Evolutionary conservation across 2,329 filamentous ascomycete genomes (phyloP), one percentile per base, ranked within the genome.

Genomic region (Lomentospora prolificans): DNA sequence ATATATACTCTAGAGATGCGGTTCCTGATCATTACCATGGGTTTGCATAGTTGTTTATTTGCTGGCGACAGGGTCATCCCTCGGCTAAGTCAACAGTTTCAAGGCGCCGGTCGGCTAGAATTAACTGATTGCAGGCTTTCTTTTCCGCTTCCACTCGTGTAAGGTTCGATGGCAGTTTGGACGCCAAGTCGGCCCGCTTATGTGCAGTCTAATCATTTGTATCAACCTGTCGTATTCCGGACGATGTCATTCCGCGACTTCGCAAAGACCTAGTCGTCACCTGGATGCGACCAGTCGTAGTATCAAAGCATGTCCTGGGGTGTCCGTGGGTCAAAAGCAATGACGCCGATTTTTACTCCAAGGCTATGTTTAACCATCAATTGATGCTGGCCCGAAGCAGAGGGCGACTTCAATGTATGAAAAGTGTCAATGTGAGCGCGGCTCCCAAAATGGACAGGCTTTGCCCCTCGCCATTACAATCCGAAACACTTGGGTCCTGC

Each of bases 401-500:
- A 33, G 30, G 7, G 12, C 7, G 7, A 12, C 30, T 33, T 33
- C 30, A 33, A 33, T 33, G 30, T 7, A 46, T 19, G 41, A 39
- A 14, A 39, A 39, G 33, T 39, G 33, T 41, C 36, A 41, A 41
- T 17, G 19, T 41, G 36, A 41, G 19, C n/a, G 36, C 36, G 36
- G 36, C 36, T 41, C 7, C n/a, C 36, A 41, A 41, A 39, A 52
- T 22, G 50, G 50, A 33, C 30, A 14, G 28, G n/a, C 9, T 52
- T 25, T 25, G 17, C 33, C 19, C 51, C 36, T 41, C 51, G 10
- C 6, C 33, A 5, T 17, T 9, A 9, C 17, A 44, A 55, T 27
- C 52, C 52, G 52, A 55, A 55, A 55, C 52, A 33, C 31, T 41
- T 44, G n/a, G 31, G 19, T 9, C 31, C 31, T 14, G 30, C 22